phyloP scores from a whole-genome alignment of 768 basidiomycete species.

The Rhizopogon salebrosus region DNA sequence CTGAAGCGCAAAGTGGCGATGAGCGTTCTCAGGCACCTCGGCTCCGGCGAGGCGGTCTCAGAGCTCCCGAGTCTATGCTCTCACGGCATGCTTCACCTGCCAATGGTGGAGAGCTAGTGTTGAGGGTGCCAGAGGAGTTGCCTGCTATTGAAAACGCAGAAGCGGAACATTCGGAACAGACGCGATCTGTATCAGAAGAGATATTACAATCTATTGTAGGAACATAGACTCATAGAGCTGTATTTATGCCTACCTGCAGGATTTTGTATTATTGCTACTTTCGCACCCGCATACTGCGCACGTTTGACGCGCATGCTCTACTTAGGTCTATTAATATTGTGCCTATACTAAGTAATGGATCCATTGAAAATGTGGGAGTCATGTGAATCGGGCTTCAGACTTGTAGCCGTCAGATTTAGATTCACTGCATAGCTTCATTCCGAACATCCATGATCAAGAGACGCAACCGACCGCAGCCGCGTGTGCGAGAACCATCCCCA shows the following conservation, averaged over 20 bases:
- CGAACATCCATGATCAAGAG: conserved; percentile 59
- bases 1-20: conserved; percentile 27
- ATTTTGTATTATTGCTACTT: conserved; percentile 3
- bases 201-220: conserved; percentile 10
- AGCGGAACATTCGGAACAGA: not conserved
- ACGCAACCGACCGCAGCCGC: conserved; percentile 61
- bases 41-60: conserved; percentile 62
- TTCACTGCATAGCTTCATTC: too few relatives aligned
- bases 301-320: not conserved
- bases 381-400: not conserved
- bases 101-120: conserved; percentile 7
- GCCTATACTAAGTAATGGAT: too few relatives aligned
- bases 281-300: not conserved
- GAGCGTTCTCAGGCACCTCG: conserved; percentile 41
- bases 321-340: not conserved
- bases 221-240: conserved; percentile 7
- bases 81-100: conserved; percentile 39
- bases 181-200: conserved; percentile 12
- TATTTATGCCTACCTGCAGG: conserved; percentile 7
- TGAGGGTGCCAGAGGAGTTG: not conserved
- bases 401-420: too few relatives aligned
- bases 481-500: conserved; percentile 45
- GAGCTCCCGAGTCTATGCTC: conserved; percentile 58
- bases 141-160: conserved; percentile 6
- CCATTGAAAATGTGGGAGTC: not conserved